These are phyloP conservation scores for Dittrichia graveolens DNA, from an alignment of 129 eudicot genomes.

Conservation along the genomic window DNA sequence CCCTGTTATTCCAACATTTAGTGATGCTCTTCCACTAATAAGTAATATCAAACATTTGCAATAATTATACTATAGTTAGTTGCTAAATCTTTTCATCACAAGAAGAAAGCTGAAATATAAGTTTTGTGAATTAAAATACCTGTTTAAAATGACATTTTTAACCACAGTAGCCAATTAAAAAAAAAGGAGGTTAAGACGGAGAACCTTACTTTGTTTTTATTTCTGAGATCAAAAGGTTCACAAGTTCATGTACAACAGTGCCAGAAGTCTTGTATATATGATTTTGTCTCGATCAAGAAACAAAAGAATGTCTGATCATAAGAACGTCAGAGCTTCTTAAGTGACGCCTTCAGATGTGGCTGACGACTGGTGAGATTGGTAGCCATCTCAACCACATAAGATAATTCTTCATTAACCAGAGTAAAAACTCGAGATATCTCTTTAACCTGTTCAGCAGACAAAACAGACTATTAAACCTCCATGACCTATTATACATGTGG, in stretches of 20 bases:
- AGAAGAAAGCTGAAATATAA: neutral
- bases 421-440: constrained; percentile 62
- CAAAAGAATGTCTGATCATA: constrained; percentile 26
- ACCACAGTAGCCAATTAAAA: neutral
- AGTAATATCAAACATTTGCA: neutral
- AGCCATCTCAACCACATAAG: constrained; percentile 68
- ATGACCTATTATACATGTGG: neutral
- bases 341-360: constrained; percentile 64
- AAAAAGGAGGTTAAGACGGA: neutral
- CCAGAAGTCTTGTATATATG: neutral
- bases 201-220: neutral
- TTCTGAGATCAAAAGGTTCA: neutral
- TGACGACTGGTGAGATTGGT: constrained; percentile 49
- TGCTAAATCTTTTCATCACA: neutral
- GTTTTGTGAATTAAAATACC: neutral
- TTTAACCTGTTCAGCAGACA: constrained; percentile 52
- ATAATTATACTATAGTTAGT: neutral
- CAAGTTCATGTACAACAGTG: neutral
- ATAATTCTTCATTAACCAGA: constrained; percentile 48
- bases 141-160: neutral
- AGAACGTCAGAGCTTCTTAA: constrained; percentile 51
- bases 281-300: neutral
- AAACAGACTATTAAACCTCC: constrained; percentile 4
- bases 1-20: too few relatives aligned
- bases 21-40: too few relatives aligned